phyloP scores from a whole-genome alignment of 1,139 yeast genomes.

The Pichia sp. region DNA sequence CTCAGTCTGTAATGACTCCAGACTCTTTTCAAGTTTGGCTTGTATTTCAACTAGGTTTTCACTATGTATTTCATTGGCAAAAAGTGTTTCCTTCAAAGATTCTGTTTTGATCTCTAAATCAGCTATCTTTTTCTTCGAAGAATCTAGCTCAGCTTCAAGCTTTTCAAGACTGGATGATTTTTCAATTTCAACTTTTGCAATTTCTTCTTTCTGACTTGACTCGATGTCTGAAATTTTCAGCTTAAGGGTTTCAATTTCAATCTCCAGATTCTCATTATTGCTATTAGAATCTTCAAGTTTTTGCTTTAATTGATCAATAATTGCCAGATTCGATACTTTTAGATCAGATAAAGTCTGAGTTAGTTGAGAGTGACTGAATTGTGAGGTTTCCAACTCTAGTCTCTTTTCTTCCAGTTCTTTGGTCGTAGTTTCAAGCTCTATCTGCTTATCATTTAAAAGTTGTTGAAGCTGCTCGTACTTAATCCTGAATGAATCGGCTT shows the following conservation, averaged over 20 bases:
- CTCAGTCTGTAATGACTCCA: not conserved
- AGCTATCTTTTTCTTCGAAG: not conserved
- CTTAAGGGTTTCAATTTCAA: constrained; percentile 1
- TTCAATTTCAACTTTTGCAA: not conserved
- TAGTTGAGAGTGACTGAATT: not conserved
- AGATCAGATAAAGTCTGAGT: constrained; percentile 7
- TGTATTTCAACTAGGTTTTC: not conserved
- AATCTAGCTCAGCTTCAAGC: not conserved
- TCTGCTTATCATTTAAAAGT: constrained; percentile 11
- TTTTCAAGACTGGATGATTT: not conserved
- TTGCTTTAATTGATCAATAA: constrained; percentile 2
- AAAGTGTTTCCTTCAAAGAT: not conserved
- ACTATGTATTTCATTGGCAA: not conserved
- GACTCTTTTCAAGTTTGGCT: not conserved
- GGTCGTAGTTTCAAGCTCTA: constrained; percentile 1
- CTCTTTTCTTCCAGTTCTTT: constrained; percentile 8
- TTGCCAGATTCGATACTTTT: not conserved
- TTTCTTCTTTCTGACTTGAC: not conserved
- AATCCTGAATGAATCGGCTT: constrained; percentile 19
- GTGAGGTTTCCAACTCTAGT: constrained; percentile 8
- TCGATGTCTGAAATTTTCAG: not conserved
- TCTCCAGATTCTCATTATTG: constrained; percentile 3
- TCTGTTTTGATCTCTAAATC: not conserved
- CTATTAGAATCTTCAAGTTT: constrained; percentile 6
- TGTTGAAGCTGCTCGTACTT: constrained; percentile 15